These are phyloP conservation scores for Teratosphaeriaceae sp. DNA, from an alignment of 2,329 filamentous ascomycete genomes.

Conservation along the genomic window DNA sequence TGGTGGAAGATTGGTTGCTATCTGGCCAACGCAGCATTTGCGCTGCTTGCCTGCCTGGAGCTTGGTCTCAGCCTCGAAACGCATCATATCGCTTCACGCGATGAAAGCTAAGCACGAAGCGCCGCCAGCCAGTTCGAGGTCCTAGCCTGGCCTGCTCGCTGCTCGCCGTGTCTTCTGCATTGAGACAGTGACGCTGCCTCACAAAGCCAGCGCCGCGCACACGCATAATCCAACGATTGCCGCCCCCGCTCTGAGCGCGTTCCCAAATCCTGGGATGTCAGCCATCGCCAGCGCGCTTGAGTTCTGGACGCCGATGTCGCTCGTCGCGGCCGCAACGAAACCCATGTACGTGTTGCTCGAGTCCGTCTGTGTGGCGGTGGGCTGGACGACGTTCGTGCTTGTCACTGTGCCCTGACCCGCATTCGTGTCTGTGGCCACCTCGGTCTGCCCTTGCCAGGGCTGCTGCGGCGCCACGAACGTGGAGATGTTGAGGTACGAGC, in stretches of 20 bases:
- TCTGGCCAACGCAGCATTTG: too few relatives aligned
- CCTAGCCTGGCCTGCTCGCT: too few relatives aligned
- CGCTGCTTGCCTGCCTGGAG: too few relatives aligned
- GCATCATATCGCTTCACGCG: too few relatives aligned
- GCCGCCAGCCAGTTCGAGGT: too few relatives aligned
- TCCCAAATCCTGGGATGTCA: neutral
- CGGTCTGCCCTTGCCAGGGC: neutral
- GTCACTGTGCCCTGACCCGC: neutral
- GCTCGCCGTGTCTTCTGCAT: too few relatives aligned
- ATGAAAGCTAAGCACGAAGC: too few relatives aligned
- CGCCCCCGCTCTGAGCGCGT: neutral
- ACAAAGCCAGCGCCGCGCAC: neutral
- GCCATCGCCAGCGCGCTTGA: neutral
- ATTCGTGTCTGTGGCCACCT: neutral
- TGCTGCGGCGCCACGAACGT: constrained; percentile 1
- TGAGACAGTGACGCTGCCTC: too few relatives aligned
- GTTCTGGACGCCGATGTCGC: neutral
- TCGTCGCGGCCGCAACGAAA: constrained; percentile 2
- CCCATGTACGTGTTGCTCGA: neutral
- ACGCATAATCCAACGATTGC: constrained; percentile 1
- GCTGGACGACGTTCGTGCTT: neutral
- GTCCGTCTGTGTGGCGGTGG: neutral
- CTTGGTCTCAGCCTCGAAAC: too few relatives aligned
- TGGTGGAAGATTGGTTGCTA: too few relatives aligned
- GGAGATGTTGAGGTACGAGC: constrained; percentile 3